Evolutionary conservation across 441 rosid species (phyloP).

Genomic region (Pelargonium myrrhifolium): DNA sequence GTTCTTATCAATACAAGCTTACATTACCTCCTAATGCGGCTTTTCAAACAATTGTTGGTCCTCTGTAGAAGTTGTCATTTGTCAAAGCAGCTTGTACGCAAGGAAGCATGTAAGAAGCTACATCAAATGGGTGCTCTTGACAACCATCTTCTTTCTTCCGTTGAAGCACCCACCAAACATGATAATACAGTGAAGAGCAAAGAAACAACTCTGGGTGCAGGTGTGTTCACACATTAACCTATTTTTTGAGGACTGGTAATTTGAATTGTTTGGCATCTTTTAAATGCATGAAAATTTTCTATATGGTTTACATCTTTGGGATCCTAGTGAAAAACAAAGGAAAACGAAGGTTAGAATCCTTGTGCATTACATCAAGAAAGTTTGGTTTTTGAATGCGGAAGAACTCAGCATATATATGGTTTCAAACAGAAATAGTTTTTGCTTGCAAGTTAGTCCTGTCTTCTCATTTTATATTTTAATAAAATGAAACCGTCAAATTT

Average conservation of each 20-base stretch:
- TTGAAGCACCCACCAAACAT: slow-evolving; percentile 30
- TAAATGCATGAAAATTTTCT: background rate
- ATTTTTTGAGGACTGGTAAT: background rate
- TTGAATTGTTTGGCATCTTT: background rate
- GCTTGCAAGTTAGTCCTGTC: too few species aligned
- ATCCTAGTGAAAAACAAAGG: too few species aligned
- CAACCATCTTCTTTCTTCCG: slow-evolving; percentile 41
- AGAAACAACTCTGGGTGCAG: slow-evolving; percentile 49
- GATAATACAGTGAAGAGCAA: slow-evolving; percentile 28
- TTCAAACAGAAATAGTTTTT: too few species aligned
- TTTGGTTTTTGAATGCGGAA: too few species aligned
- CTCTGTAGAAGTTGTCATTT: slow-evolving; percentile 39
- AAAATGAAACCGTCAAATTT: too few species aligned
- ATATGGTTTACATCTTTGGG: too few species aligned
- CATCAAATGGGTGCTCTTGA: slow-evolving; percentile 51
- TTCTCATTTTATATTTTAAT: too few species aligned
- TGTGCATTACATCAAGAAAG: too few species aligned
- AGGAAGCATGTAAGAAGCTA: slow-evolving; percentile 66
- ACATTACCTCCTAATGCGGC: slow-evolving; percentile 50
- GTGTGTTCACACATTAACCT: slow-evolving; percentile 25
- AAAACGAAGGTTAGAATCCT: too few species aligned
- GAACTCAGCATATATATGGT: too few species aligned
- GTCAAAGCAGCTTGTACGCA: slow-evolving; percentile 59
- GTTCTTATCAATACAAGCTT: slow-evolving; percentile 36
- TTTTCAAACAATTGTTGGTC: slow-evolving; percentile 51